These are phyloP conservation scores for Logfia minima DNA, from an alignment of 129 eudicot species.

Conservation along the genomic window DNA sequence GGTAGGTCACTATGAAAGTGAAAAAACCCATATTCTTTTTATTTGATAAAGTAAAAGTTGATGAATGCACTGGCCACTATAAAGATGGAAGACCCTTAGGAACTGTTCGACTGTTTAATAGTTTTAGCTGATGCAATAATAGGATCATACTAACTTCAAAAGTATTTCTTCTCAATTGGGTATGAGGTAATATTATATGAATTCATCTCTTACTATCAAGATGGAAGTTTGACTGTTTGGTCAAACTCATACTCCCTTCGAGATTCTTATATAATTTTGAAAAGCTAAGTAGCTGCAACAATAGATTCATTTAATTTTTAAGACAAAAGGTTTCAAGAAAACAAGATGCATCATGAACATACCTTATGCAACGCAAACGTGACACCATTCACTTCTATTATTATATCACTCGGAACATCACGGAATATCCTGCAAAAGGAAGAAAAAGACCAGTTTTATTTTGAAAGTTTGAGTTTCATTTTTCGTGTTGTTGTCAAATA, in stretches of 20 bases:
- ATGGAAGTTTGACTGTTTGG: slow-evolving; percentile 13
- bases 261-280: not conserved
- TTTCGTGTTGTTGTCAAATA: not conserved
- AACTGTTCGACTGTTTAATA: no score
- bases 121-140: not conserved
- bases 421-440: slow-evolving; percentile 74
- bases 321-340: slow-evolving; percentile 2
- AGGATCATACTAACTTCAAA: not conserved
- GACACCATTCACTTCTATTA: slow-evolving; percentile 79
- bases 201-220: not conserved
- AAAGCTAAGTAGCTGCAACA: not conserved
- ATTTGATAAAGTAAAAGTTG: no score
- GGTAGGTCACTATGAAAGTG: no score
- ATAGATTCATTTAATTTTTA: not conserved
- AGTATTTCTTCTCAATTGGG: not conserved
- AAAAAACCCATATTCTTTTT: no score
- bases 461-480: not conserved
- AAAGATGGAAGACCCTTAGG: no score
- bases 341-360: slow-evolving; percentile 12
- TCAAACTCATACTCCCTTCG: slow-evolving; percentile 4
- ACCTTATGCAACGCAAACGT: slow-evolving; percentile 81
- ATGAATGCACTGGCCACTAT: no score
- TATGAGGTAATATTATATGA: not conserved
- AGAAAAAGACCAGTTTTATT: not conserved
- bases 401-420: slow-evolving; percentile 97